These are phyloP conservation scores for Citrus mangshanensis DNA, from an alignment of 345 rosid genomes.

Conservation along the genomic window DNA sequence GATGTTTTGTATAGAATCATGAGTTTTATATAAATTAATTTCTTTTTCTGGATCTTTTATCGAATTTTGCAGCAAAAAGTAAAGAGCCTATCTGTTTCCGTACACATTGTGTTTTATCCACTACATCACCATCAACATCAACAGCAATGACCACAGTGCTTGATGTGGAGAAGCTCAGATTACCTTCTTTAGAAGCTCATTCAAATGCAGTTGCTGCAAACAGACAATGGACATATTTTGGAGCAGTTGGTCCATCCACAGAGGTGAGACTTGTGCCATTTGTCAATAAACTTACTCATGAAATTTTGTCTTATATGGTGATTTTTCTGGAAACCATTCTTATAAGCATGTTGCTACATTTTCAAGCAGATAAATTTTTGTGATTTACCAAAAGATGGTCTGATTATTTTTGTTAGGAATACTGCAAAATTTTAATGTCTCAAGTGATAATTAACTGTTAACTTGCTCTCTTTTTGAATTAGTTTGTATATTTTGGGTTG, in stretches of 20 bases:
- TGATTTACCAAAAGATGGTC: background rate
- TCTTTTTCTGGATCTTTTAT: conserved; percentile 12
- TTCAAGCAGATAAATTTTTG: background rate
- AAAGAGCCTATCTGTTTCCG: conserved; percentile 48
- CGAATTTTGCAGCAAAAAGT: conserved; percentile 55
- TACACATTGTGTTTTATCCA: conserved; percentile 67
- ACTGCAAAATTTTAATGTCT: background rate
- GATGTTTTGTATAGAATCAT: background rate
- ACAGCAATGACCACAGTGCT: conserved; percentile 36
- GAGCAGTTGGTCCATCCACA: conserved; percentile 46
- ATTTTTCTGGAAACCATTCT: background rate
- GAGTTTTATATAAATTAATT: background rate
- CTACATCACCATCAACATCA: conserved; percentile 42
- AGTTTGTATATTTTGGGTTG: background rate
- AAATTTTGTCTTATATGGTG: conserved; percentile 3
- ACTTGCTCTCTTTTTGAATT: background rate
- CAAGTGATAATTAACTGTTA: background rate
- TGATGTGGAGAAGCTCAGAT: conserved; percentile 76
- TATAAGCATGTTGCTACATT: background rate
- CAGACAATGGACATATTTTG: conserved; percentile 62
- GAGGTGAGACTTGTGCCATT: conserved; percentile 44
- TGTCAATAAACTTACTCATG: background rate
- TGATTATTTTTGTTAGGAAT: background rate
- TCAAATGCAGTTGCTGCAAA: conserved; percentile 44
- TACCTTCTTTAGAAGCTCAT: conserved; percentile 62